phyloP scores from a whole-genome alignment of 73 alveolate genomes.

The Symbiodinium natans region DNA sequence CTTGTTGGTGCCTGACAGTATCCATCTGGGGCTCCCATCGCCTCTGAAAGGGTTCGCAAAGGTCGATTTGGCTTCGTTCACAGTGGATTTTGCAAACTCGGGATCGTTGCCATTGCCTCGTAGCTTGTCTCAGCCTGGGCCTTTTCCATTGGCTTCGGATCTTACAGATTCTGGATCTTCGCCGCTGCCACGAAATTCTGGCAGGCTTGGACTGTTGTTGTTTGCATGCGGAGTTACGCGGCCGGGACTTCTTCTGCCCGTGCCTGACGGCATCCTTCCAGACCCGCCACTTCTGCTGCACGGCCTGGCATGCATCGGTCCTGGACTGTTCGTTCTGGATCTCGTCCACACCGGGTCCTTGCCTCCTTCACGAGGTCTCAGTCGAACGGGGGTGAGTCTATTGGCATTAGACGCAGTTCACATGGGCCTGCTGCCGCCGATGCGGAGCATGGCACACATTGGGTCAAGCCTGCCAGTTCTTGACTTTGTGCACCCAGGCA shows the following conservation, averaged over 20 bases:
- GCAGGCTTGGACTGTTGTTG: conserved; percentile 24
- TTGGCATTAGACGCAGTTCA: not conserved
- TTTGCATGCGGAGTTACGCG: not conserved
- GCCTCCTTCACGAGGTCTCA: no score
- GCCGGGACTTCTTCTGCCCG: not conserved
- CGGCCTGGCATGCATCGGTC: not conserved
- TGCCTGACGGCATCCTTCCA: conserved; percentile 8
- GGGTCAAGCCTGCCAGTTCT: conserved; percentile 3
- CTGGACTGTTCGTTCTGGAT: conserved; percentile 14
- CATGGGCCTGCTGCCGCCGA: not conserved
- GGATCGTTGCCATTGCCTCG: not conserved
- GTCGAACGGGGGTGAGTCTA: not conserved
- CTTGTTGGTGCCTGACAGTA: not conserved
- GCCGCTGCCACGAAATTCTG: not conserved
- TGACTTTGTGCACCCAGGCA: conserved; percentile 10
- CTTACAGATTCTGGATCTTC: not conserved
- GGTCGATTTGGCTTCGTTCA: not conserved
- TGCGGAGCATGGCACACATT: not conserved
- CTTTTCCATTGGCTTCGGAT: not conserved
- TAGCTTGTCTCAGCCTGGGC: not conserved
- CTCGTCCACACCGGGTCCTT: conserved; percentile 31
- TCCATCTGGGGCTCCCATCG: conserved; percentile 26
- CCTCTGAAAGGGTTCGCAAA: conserved; percentile 17
- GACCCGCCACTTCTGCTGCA: not conserved
- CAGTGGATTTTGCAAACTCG: not conserved